Evolutionary conservation across 2,329 filamentous ascomycete genomes (phyloP).

Genomic region (Myrmaecium sp.): DNA sequence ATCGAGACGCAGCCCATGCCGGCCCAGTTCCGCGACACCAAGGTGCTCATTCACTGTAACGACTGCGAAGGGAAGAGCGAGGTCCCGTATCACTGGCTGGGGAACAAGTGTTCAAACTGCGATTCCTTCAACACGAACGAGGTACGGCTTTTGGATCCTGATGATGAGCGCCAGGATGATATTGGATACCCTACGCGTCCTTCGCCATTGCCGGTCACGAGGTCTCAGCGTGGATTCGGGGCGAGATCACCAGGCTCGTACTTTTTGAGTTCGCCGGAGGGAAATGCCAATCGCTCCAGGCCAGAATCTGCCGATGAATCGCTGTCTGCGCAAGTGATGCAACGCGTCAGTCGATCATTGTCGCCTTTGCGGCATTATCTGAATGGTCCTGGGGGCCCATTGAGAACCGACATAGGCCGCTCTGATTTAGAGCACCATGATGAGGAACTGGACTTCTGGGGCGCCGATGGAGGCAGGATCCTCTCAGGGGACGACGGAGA

Average conservation of each 20-base stretch:
- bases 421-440: constrained; percentile 10
- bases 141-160: constrained; percentile 26
- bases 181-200: background rate
- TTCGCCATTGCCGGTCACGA: background rate
- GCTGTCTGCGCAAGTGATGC: constrained; percentile 26
- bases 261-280: constrained; percentile 5
- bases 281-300: constrained; percentile 1
- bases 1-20: constrained; percentile 91
- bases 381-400: constrained; percentile 7
- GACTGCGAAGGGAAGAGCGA: constrained; percentile 82
- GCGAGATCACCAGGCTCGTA: constrained; percentile 6
- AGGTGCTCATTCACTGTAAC: constrained; percentile 78
- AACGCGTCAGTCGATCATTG: constrained; percentile 26
- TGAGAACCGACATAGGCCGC: constrained; percentile 8
- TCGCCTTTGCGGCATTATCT: constrained; percentile 30
- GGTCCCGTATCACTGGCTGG: constrained; percentile 85
- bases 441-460: constrained; percentile 17
- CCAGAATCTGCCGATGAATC: constrained; percentile 14
- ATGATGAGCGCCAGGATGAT: constrained; percentile 16
- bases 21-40: constrained; percentile 57
- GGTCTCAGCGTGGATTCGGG: constrained; percentile 1
- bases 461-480: constrained; percentile 13
- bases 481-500: constrained; percentile 9
- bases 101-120: constrained; percentile 62
- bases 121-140: constrained; percentile 36